Conservation (phyloP, 768 basidiomycete species). For the Tulasnella sp. region DNA sequence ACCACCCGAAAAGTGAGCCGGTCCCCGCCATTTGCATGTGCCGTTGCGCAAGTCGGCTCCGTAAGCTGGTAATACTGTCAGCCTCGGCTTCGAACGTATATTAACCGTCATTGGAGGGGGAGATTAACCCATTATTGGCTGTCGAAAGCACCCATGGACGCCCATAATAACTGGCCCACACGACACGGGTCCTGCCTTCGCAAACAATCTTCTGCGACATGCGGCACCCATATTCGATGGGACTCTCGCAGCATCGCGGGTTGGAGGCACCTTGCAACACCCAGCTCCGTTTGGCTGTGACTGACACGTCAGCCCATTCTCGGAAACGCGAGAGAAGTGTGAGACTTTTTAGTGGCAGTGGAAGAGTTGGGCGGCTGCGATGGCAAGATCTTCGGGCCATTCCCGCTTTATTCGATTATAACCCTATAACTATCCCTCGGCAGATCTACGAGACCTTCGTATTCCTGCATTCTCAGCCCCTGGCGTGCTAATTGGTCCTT, state of each 20-base stretch:
- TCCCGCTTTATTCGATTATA: slow-evolving; percentile 8
- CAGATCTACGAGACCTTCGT: slow-evolving; percentile 7
- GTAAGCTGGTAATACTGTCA: background rate
- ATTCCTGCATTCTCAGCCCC: background rate
- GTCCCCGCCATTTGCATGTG: background rate
- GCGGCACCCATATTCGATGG: slow-evolving; percentile 8
- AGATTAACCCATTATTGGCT: background rate
- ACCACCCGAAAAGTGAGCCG: background rate
- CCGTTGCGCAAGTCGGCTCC: background rate
- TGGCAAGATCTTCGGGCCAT: slow-evolving; percentile 6
- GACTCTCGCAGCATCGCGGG: background rate
- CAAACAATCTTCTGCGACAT: background rate
- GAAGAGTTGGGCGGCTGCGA: background rate
- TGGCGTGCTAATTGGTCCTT: background rate
- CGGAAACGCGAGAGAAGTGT: background rate
- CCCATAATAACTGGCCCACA: background rate
- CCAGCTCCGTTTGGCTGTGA: background rate
- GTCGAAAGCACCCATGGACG: background rate
- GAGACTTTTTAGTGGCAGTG: background rate
- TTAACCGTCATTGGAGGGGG: background rate
- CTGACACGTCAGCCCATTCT: background rate
- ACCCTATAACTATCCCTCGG: slow-evolving; percentile 9
- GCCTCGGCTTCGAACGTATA: background rate
- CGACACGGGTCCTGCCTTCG: slow-evolving; percentile 1
- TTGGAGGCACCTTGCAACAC: background rate